Evolutionary conservation across 1,284 basidiomycete species (phyloP).

Genomic region (Leccinum angustisporum): DNA sequence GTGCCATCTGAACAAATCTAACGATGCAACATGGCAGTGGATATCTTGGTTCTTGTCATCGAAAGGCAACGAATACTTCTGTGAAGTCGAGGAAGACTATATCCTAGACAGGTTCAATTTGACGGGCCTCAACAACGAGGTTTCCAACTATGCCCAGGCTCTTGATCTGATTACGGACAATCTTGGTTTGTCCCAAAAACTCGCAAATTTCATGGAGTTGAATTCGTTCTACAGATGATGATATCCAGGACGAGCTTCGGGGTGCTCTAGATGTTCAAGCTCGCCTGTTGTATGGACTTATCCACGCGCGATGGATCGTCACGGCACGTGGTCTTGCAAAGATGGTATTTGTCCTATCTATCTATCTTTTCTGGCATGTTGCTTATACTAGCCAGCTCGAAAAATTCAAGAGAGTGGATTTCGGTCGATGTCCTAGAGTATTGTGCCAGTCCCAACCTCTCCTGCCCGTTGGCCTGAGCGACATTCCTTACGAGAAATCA

Average conservation of each 20-base stretch:
- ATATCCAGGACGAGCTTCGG: conserved; percentile 75
- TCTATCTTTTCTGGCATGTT: background rate
- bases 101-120: conserved; percentile 98
- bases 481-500: conserved; percentile 93
- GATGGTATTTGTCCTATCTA: conserved; percentile 66
- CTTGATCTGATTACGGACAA: conserved; percentile 95
- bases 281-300: conserved; percentile 89
- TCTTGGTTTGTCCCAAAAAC: conserved; percentile 58
- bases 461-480: conserved; percentile 92
- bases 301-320: conserved; percentile 96
- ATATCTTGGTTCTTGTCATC: conserved; percentile 98
- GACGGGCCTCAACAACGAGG: conserved; percentile 95
- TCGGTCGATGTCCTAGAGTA: conserved; percentile 93
- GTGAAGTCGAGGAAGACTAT: conserved; percentile 99
- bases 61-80: conserved; percentile 98
- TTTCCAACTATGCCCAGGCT: conserved; percentile 92
- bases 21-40: conserved; percentile 57
- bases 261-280: conserved; percentile 90
- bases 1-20: conserved; percentile 16
- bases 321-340: conserved; percentile 91
- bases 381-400: conserved; percentile 62
- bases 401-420: conserved; percentile 96
- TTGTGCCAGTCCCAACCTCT: conserved; percentile 90
- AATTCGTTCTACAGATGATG: conserved; percentile 57
- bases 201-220: background rate